Conservation (phyloP, 2,329 filamentous ascomycete genomes). For the Colletotrichum tropicale region DNA sequence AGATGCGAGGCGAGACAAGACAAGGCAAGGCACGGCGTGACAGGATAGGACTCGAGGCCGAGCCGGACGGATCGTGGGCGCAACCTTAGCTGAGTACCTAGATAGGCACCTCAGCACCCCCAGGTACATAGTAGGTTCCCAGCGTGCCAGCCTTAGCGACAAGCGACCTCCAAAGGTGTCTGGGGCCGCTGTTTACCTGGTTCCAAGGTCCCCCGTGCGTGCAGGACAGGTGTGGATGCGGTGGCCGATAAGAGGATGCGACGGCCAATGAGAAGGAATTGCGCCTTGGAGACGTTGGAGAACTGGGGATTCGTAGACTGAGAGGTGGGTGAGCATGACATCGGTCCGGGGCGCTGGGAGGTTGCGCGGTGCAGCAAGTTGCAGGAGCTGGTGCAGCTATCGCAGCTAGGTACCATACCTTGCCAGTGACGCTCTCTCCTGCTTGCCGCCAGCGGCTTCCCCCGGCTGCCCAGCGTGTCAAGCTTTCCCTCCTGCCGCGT, state of each 20-base stretch:
- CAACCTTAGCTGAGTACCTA: neutral
- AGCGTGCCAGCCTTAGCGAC: neutral
- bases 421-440: neutral
- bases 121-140: no score
- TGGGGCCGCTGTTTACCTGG: neutral
- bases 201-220: slow-evolving; percentile 9
- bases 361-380: neutral
- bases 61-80: neutral
- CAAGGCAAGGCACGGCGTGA: neutral
- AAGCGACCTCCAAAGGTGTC: neutral
- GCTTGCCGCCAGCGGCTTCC: neutral
- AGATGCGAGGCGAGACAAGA: neutral
- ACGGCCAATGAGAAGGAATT: neutral
- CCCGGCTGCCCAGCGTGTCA: neutral
- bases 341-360: neutral
- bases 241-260: slow-evolving; percentile 11
- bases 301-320: neutral
- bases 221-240: neutral
- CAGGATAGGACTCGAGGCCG: neutral
- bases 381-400: neutral
- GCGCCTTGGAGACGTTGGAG: neutral
- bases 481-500: neutral
- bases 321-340: neutral
- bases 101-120: neutral
- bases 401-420: neutral